Percentiles rank a stretch among this genome's conserved stretches.
Conservation (phyloP, 768 basidiomycete genomes). For the Xerocomellus dryophilus region DNA sequence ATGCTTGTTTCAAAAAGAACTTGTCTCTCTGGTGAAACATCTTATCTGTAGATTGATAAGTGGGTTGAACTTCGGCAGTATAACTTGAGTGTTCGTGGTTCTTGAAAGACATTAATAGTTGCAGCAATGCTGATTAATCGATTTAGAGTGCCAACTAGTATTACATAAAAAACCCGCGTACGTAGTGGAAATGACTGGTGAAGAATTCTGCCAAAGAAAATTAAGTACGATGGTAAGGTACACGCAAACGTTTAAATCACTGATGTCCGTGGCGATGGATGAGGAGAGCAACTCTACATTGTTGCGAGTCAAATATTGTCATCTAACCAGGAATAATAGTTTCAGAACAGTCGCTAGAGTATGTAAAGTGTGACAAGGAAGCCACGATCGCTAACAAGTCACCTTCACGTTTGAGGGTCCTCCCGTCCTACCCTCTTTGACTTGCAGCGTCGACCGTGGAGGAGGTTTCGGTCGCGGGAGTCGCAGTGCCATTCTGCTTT, state of each 20-base stretch:
- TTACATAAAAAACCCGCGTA: not conserved
- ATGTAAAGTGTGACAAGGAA: not conserved
- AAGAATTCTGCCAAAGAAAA: not conserved
- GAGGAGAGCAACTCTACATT: not conserved
- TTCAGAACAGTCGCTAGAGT: not conserved
- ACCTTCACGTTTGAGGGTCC: not conserved
- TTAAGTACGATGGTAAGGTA: not conserved
- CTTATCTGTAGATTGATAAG: not conserved
- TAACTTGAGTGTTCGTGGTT: no score
- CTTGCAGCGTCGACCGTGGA: not conserved
- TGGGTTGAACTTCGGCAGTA: not conserved
- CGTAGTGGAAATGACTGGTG: not conserved
- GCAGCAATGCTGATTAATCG: no score
- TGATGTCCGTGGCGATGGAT: not conserved
- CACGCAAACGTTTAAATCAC: not conserved
- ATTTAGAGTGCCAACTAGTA: no score
- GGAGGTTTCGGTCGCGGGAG: slow-evolving; percentile 1
- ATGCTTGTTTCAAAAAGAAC: not conserved
- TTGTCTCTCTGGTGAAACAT: not conserved
- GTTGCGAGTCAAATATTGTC: not conserved
- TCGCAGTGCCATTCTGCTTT: not conserved
- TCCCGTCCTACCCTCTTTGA: not conserved
- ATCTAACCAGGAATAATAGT: not conserved
- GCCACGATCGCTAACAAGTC: not conserved
- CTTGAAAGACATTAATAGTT: no score